Conservation (phyloP, 2,329 filamentous ascomycete genomes). For the Huntiella savannae region DNA sequence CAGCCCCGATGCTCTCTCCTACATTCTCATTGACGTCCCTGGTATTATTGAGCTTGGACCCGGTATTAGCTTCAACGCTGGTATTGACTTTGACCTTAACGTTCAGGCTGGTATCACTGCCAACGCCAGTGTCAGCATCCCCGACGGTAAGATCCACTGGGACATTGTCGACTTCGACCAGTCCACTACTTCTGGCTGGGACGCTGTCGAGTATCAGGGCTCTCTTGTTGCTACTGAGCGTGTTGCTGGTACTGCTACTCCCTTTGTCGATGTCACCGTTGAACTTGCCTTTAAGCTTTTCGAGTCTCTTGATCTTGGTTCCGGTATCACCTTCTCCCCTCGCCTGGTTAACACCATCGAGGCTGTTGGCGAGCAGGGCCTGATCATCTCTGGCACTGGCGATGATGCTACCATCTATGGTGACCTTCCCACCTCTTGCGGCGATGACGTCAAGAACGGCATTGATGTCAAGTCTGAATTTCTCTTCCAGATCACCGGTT, state of each 20-base stretch:
- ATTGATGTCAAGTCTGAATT: neutral
- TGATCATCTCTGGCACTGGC: constrained; percentile 1
- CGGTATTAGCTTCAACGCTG: constrained; percentile 17
- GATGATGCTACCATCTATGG: neutral
- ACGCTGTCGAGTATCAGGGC: constrained; percentile 18
- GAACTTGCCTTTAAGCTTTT: constrained; percentile 22
- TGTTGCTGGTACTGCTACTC: constrained; percentile 18
- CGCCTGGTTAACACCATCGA: neutral
- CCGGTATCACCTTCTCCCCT: constrained; percentile 3
- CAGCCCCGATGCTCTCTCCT: constrained; percentile 18
- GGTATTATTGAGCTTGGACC: constrained; percentile 22
- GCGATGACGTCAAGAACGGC: constrained; percentile 1
- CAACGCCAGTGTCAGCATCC: constrained; percentile 18
- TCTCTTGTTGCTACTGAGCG: constrained; percentile 18
- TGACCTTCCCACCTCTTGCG: constrained; percentile 1
- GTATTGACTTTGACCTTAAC: constrained; percentile 17
- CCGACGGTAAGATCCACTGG: constrained; percentile 21
- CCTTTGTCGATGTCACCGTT: constrained; percentile 13
- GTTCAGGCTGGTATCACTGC: constrained; percentile 17
- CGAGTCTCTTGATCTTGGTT: neutral
- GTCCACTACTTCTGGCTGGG: constrained; percentile 19
- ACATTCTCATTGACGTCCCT: constrained; percentile 21
- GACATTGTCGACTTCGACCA: constrained; percentile 18
- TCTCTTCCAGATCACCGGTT: neutral
- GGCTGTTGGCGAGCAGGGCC: constrained; percentile 1